Base-by-base conservation (phyloP, 1,284 basidiomycete species). In the Chalciporus piperatoides region DNA sequence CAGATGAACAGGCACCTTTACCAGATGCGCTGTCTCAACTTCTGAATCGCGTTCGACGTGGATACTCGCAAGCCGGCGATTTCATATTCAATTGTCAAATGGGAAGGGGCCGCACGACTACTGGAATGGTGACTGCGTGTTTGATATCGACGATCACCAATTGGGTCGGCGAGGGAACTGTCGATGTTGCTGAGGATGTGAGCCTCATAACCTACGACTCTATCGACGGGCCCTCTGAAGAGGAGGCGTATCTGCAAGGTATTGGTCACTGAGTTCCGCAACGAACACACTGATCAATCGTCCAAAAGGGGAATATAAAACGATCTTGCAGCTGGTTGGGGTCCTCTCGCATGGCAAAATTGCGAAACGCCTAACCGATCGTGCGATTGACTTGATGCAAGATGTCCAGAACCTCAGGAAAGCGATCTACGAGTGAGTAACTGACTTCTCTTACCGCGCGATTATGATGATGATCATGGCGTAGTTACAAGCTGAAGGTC, bases 351-450 rank as follows among this genome's bases (percentile, higher is more conserved):
- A 90, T 58, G 92, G 92, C 19, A 93, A 94, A 71, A 74, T 89
- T 15, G 97, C 97, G n/a, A 99, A 99, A 70, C 82, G 84, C 41
- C 67, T 99, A 51, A 88, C 93, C 0, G 97, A 99, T 66, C 75
- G 81, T 35, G 90, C 90, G 0, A 84, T 97, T 61, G 92, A 97
- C 69, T 70, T 85, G 55, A 92, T 94, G 90, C 86, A 90, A 68
- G 92, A 93, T 55, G 93, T 97, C 0, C 94, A 97, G 68, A 97
- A 97, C 63, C 72, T 97, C 38, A 82, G 94, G 39, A 91, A 90
- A 65, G 90, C 93, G 0, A 88, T 97, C 40, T 96, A 93, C 62
- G 90, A 94, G 92, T 93, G 56, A 66, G 79, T 63, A 19, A 33
- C 9, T 50, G n/a, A 14, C 6, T 33, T 33, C 28, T 9, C 48